Conservation (phyloP, 1,284 basidiomycete species). For the Mycena citricolor region DNA sequence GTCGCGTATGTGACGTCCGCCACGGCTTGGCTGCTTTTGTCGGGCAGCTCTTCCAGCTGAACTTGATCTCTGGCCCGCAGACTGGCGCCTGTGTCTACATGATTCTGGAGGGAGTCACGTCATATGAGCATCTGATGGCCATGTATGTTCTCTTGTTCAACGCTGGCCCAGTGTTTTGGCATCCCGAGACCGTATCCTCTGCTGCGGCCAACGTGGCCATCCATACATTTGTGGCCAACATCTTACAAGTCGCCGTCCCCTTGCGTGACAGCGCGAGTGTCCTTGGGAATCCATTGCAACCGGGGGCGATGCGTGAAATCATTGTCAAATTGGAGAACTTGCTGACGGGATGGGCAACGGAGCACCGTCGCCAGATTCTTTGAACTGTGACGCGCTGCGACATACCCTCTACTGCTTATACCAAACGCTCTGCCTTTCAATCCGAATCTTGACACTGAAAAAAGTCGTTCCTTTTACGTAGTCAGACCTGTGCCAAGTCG, state of each 20-base stretch:
- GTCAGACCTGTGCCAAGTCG: too few relatives aligned
- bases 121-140: slow-evolving; percentile 22
- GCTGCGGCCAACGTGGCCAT: slow-evolving; percentile 19
- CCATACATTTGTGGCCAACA: slow-evolving; percentile 19
- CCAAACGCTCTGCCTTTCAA: too few relatives aligned
- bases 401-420: too few relatives aligned
- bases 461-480: too few relatives aligned
- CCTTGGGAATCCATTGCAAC: slow-evolving; percentile 16
- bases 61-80: slow-evolving; percentile 26
- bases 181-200: slow-evolving; percentile 10
- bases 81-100: slow-evolving; percentile 21
- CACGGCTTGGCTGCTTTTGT: slow-evolving; percentile 31
- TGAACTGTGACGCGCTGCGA: too few relatives aligned
- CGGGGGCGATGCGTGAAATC: slow-evolving; percentile 15
- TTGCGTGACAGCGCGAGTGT: slow-evolving; percentile 19
- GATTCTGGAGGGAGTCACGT: slow-evolving; percentile 18
- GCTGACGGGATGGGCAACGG: slow-evolving; percentile 18
- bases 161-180: slow-evolving; percentile 20
- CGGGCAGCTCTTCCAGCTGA: slow-evolving; percentile 33
- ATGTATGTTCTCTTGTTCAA: slow-evolving; percentile 11
- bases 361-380: too few relatives aligned
- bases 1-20: slow-evolving; percentile 29
- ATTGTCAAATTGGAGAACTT: slow-evolving; percentile 16
- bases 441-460: too few relatives aligned
- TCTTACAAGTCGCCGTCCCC: slow-evolving; percentile 19